These are phyloP conservation scores for Salix viminalis DNA, from an alignment of 345 rosid species.

Conservation along the genomic window DNA sequence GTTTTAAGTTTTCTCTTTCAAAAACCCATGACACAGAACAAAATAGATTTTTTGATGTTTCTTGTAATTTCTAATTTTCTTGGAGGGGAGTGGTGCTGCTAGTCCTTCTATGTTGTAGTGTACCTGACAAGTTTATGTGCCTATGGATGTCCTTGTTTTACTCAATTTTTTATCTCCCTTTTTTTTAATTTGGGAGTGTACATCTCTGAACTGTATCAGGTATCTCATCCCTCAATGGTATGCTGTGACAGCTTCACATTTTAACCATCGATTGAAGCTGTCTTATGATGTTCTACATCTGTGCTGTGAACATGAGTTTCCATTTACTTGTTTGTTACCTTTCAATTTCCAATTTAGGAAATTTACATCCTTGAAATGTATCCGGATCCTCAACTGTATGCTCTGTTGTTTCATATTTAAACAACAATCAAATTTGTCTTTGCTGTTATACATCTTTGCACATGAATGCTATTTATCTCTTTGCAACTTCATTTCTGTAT, in stretches of 20 bases:
- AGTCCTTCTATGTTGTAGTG: neutral
- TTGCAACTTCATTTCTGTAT: neutral
- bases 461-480: neutral
- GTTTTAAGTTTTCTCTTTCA: neutral
- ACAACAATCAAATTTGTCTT: neutral
- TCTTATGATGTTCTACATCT: neutral
- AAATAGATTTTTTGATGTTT: neutral
- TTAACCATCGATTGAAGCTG: neutral
- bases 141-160: neutral
- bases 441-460: neutral
- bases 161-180: neutral
- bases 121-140: neutral
- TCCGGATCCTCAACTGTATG: neutral
- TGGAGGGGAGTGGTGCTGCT: neutral
- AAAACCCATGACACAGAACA: neutral
- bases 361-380: neutral
- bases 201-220: neutral
- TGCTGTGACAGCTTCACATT: neutral
- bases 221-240: neutral
- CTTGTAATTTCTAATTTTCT: neutral
- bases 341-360: neutral
- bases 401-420: neutral
- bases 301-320: neutral
- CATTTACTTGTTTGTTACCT: neutral
- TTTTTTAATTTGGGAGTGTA: neutral